Conservation (phyloP, 1,284 basidiomycete genomes). For the Apiotrichum montevideense region DNA sequence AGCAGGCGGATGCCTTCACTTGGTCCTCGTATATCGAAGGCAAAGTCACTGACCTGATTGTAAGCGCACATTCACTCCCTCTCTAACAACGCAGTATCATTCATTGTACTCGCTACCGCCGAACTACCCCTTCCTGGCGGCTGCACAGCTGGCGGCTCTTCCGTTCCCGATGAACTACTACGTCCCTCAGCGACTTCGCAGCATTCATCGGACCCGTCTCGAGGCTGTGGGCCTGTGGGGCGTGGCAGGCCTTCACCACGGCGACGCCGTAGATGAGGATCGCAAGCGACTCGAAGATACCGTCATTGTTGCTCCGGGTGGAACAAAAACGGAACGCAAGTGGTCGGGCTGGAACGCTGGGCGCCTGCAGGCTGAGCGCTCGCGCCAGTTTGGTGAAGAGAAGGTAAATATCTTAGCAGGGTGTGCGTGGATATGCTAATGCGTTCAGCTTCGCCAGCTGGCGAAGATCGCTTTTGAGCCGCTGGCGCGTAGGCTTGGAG, state of each 20-base stretch:
- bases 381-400: constrained; percentile 35
- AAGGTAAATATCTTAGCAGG: constrained; percentile 19
- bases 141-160: constrained; percentile 26
- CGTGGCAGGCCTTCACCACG: constrained; percentile 24
- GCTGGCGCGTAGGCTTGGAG: constrained; percentile 27
- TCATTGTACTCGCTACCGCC: constrained; percentile 39
- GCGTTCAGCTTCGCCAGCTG: constrained; percentile 6
- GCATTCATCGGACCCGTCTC: constrained; percentile 31
- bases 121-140: constrained; percentile 33
- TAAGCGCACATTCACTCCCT: constrained; percentile 14
- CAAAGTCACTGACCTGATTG: constrained; percentile 38
- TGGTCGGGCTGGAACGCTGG: constrained; percentile 37
- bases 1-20: constrained; percentile 26
- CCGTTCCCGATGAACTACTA: constrained; percentile 37
- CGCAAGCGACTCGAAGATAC: constrained; percentile 25
- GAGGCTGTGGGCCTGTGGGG: constrained; percentile 40
- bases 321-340: constrained; percentile 30
- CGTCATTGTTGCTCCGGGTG: constrained; percentile 34
- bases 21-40: constrained; percentile 42
- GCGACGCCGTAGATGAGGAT: constrained; percentile 31
- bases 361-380: constrained; percentile 26
- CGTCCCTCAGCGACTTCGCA: constrained; percentile 36
- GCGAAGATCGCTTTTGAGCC: constrained; percentile 28
- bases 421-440: not conserved
- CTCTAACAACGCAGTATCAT: constrained; percentile 30